Base-by-base conservation (phyloP, 225 moss, liverwort and hornwort species). In the Anthoceros angustus region DNA sequence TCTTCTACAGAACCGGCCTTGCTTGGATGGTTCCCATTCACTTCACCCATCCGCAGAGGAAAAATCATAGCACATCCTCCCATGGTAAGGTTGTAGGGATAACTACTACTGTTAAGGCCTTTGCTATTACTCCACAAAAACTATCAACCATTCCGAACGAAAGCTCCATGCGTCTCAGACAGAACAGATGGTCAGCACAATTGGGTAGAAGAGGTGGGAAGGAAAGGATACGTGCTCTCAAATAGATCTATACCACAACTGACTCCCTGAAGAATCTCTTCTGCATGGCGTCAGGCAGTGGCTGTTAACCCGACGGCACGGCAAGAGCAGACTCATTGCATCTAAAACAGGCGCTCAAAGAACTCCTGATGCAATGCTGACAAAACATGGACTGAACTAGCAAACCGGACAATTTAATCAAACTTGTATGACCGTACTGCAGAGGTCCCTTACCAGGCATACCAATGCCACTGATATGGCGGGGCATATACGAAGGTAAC, bases 11-110 rank as follows among this genome's bases (percentile, higher is more conserved):
- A 61, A 66, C 48, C 21, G 42, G 67, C 70, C 64, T 63, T 39
- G 62, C 72, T 68, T 40, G 32, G 42, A 39, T n/a, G 25, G 25
- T 2, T 39, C 24, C 64, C 41, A 66, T 66, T 42, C 39, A 14
- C 42, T 40, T 63, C 16, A 39, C 46, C 87, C 92, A 92, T 98
- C 39, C 66, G 62, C 40, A 79, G 63, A 39, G 85, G 75, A 67
- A 98, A 98, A 7, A 78, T 92, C 89, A 98, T 92, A 49, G 92
- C 98, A 68, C 78, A 86, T 14, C 98, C 89, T 74, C 81, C 92
- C 79, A 81, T 84, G 2, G 98, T 92, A 38, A 98, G 79, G 42
- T 79, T 75, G 67, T 83, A 86, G 23, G 91, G 88, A 66, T 92
- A 92, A 66, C 91, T 88, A 64, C 39, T 25, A 39, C 20, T 10